phyloP scores from a whole-genome alignment of 768 basidiomycete genomes.

The Boletus sp. region DNA sequence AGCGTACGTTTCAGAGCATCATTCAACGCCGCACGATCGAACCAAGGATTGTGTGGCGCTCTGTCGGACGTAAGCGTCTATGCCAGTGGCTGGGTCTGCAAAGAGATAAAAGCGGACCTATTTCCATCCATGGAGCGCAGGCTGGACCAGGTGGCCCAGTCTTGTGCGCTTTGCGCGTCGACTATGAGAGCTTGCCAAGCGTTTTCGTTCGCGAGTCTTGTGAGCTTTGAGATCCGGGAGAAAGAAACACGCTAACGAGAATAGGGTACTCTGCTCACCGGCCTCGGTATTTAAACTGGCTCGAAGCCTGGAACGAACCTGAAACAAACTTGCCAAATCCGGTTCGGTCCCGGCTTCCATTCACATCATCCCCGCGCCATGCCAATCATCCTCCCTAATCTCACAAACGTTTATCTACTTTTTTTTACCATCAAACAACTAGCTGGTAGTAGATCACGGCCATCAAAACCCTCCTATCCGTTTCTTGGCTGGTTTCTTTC shows the following conservation, averaged over 20 bases:
- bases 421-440: not conserved
- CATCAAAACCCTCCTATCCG: conserved; percentile 72
- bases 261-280: conserved; percentile 26
- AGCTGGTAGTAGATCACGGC: not conserved
- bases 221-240: conserved; percentile 15
- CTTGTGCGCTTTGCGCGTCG: conserved; percentile 66
- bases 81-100: not conserved
- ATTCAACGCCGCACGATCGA: conserved; percentile 60
- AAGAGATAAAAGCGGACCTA: conserved; percentile 39
- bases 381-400: conserved; percentile 1
- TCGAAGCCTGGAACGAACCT: conserved; percentile 1
- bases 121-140: conserved; percentile 75
- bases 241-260: conserved; percentile 13
- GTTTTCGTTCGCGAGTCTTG: conserved; percentile 14
- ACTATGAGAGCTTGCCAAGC: conserved; percentile 14
- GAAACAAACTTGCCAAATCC: conserved; percentile 25
- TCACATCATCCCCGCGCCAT: not conserved
- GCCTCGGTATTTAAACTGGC: conserved; percentile 8
- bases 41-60: conserved; percentile 61
- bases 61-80: conserved; percentile 19
- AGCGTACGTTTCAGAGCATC: conserved; percentile 65
- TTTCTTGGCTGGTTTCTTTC: conserved; percentile 60
- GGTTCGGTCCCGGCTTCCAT: not conserved
- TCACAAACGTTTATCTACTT: conserved; percentile 1
- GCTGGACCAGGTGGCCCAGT: conserved; percentile 68